Evolutionary conservation across 805 yeast genomes (phyloP).

Genomic region (Starmera pachycereana): DNA sequence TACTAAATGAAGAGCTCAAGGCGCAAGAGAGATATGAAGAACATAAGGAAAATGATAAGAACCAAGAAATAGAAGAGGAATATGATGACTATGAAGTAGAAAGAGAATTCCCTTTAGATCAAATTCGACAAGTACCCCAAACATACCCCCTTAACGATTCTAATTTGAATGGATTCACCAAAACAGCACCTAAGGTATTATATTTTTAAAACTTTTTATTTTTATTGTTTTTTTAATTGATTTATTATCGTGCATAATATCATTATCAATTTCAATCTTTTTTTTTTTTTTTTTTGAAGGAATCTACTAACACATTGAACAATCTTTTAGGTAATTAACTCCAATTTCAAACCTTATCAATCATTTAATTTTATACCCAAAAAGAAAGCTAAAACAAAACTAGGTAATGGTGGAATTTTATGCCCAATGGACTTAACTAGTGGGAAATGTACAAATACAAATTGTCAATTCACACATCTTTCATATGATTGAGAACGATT

Average conservation of each 20-base stretch:
- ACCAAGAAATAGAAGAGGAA: background rate
- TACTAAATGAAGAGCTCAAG: background rate
- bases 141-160: too few relatives aligned
- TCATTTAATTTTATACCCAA: conserved; percentile 8
- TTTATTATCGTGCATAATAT: too few relatives aligned
- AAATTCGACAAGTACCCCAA: too few relatives aligned
- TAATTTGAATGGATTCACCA: too few relatives aligned
- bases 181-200: too few relatives aligned
- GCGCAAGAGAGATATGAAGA: background rate
- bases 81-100: background rate
- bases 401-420: background rate
- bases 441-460: conserved; percentile 12
- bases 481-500: background rate
- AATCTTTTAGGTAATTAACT: conserved; percentile 7
- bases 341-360: conserved; percentile 14
- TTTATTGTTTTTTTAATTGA: too few relatives aligned
- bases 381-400: background rate
- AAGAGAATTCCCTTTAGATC: background rate
- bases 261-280: background rate
- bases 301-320: conserved; percentile 10
- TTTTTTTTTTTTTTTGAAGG: background rate
- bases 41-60: background rate
- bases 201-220: too few relatives aligned
- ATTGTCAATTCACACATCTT: conserved; percentile 15
- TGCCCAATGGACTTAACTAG: conserved; percentile 16